These are phyloP conservation scores for Cladophialophora chaetospira DNA, from an alignment of 2,329 filamentous ascomycete genomes.

Conservation along the genomic window DNA sequence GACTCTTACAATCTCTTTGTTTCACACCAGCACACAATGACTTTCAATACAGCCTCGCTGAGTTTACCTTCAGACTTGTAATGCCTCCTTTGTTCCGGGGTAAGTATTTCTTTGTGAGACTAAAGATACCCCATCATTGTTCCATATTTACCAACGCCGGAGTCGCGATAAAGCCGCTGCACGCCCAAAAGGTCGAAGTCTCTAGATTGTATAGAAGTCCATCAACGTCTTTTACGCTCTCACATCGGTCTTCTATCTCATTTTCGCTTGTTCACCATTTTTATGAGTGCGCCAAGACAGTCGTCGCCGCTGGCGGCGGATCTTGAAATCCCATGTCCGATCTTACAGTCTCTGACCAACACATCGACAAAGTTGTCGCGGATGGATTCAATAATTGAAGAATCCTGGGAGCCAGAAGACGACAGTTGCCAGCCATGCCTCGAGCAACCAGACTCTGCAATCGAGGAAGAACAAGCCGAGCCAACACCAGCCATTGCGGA, in stretches of 20 bases:
- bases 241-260: neutral
- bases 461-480: neutral
- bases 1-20: neutral
- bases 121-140: neutral
- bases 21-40: neutral
- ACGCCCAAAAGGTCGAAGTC: neutral
- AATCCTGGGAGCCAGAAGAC: constrained; percentile 6
- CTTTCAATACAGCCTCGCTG: neutral
- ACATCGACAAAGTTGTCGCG: constrained; percentile 5
- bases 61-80: neutral
- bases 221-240: neutral
- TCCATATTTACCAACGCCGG: neutral
- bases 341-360: neutral
- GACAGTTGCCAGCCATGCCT: constrained; percentile 3
- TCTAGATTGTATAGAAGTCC: neutral
- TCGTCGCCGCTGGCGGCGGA: constrained; percentile 6
- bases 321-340: constrained; percentile 3
- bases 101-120: neutral
- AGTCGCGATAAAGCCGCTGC: neutral
- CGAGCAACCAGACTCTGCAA: neutral
- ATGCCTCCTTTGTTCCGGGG: neutral
- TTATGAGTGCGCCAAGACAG: constrained; percentile 7
- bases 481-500: constrained; percentile 5
- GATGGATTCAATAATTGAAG: constrained; percentile 12
- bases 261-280: neutral